Evolutionary conservation across 2,329 filamentous ascomycete genomes (phyloP), one percentile per base, ranked within the genome.

Genomic region (Aspergillus puulaauensis): DNA sequence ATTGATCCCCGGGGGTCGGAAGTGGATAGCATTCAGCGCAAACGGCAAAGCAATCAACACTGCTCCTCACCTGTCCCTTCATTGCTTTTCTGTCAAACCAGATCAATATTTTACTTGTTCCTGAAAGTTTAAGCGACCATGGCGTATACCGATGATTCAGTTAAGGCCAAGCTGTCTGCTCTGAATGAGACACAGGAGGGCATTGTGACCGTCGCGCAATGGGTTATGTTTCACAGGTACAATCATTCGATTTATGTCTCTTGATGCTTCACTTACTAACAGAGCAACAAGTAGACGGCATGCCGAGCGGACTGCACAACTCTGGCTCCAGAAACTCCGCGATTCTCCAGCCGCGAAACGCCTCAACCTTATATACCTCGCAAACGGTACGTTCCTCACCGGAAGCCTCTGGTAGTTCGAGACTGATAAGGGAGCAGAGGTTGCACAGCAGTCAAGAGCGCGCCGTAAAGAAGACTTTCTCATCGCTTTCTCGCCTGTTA

Each of bases 151-250:
- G 93, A 98, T 77, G 95, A 99, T 79, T 90, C 92, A 47, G 92
- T 99, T 56, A 86, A 93, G 74, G 91, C 93, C 54, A 97, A 97
- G 80, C 88, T 99, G 54, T 96, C 93, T 33, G 91, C 92, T 43
- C 85, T 99, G 61, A 97, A 96, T 76, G 96, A 99, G 78, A 96
- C 92, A 11, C 93, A 99, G 74, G 95, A 99, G 73, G 96, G 92
- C 77, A 98, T 99, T 70, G 86, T 96, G 60, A 93, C 91, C 37
- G 93, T 96, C 61, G 92, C 95, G 57, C 93, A 98, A 86, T 99
- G 96, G 96, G 95, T 99, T 61, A 96, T 99, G 89, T 99, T 99
- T 74, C 93, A 99, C 78, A 89, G 92, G 92, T 96, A 56, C 54
- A 45, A 48, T 39, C 37, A 19, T 23, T 11, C 19, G n/a, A 11